Percentiles rank a stretch among this genome's conserved stretches.
phyloP scores from a whole-genome alignment of 306 rosid species.

The cucumber (Cucumis sativus) region Cucumber_9930_V3 NC_026660.2:23598001-23598500 shows the following conservation, averaged over 20 bases:
- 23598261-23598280: neutral
- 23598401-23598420: neutral
- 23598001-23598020: neutral
- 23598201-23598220: neutral
- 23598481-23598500: neutral
- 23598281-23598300: neutral
- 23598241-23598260: neutral
- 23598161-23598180: neutral
- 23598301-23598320: neutral
- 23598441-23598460: neutral
- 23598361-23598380: neutral
- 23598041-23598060: conserved; percentile 53
- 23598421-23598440: neutral
- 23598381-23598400: neutral
- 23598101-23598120: conserved; percentile 79
- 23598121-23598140: conserved; percentile 98
- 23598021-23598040: neutral
- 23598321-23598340: neutral
- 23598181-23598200: neutral
- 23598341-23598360: neutral
- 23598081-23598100: conserved; percentile 83
- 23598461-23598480: neutral
- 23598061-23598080: conserved; percentile 88
- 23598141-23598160: conserved; percentile 26
- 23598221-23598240: neutral